Percentiles rank a stretch among this genome's conserved stretches.
Evolutionary conservation across 345 rosid species (phyloP).

Genomic region (Citrus australasica): DNA sequence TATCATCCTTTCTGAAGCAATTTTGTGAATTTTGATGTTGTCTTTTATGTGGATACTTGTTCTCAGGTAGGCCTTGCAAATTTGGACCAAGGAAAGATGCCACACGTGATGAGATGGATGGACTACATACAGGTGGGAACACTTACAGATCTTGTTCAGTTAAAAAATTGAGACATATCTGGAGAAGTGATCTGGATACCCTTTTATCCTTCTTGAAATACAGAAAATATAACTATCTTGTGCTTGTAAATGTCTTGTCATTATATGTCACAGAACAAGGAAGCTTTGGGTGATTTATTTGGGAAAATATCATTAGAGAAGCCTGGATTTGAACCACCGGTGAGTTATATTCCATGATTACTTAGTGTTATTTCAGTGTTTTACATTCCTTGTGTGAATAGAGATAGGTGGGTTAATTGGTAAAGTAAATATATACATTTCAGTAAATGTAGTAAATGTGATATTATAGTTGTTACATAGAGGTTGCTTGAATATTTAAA

Average conservation of each 20-base stretch:
- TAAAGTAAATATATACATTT: background rate
- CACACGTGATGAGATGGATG: slow-evolving; percentile 80
- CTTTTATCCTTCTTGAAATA: background rate
- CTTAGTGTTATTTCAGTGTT: background rate
- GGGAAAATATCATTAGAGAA: slow-evolving; percentile 49
- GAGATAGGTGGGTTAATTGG: background rate
- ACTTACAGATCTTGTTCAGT: background rate
- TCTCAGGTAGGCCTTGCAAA: slow-evolving; percentile 55
- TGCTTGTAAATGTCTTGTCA: background rate
- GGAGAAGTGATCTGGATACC: background rate
- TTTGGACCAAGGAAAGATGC: slow-evolving; percentile 48
- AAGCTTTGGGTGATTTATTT: slow-evolving; percentile 45
- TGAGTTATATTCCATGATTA: slow-evolving; percentile 26
- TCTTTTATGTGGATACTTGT: slow-evolving; percentile 16
- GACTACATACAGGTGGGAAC: slow-evolving; percentile 74
- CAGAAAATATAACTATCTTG: background rate
- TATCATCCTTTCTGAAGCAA: background rate
- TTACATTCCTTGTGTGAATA: background rate
- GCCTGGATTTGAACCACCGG: slow-evolving; percentile 55
- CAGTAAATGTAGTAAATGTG: background rate
- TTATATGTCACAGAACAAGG: slow-evolving; percentile 46
- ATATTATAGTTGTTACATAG: background rate
- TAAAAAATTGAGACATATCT: background rate
- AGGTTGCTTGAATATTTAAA: background rate
- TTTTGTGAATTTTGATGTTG: background rate